A percentile compares a stretch with the other conserved stretches of the same genome.
Conservation (phyloP, 2,329 filamentous ascomycete genomes). For the Colletotrichum incanum region DNA sequence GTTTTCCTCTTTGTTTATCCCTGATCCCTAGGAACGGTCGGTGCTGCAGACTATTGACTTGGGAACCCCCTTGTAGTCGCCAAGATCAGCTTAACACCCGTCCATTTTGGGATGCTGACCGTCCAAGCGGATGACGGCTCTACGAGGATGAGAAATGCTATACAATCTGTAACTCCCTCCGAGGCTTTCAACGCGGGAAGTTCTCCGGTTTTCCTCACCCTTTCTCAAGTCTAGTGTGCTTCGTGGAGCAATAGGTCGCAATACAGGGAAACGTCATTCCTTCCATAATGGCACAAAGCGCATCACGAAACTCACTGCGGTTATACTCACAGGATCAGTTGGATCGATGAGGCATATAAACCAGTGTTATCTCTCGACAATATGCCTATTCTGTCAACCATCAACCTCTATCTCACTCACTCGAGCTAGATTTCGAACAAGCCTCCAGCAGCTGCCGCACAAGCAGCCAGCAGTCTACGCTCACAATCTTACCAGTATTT, state of each 20-base stretch:
- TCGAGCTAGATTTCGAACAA: neutral
- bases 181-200: too few species aligned
- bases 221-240: slow-evolving; percentile 3
- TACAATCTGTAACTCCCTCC: slow-evolving; percentile 25
- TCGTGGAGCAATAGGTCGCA: slow-evolving; percentile 29
- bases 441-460: neutral
- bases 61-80: slow-evolving; percentile 5
- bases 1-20: slow-evolving; percentile 25
- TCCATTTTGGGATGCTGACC: neutral
- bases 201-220: slow-evolving; percentile 1
- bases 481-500: neutral
- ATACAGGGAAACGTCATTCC: slow-evolving; percentile 41
- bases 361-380: neutral
- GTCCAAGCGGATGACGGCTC: neutral
- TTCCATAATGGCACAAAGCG: neutral
- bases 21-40: slow-evolving; percentile 30
- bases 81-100: neutral
- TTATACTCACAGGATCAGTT: neutral
- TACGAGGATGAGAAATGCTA: neutral
- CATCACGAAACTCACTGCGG: neutral
- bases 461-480: neutral
- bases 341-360: slow-evolving; percentile 18
- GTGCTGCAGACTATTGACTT: slow-evolving; percentile 34
- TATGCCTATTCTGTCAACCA: neutral
- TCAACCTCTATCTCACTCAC: neutral